Base-by-base conservation (phyloP, 768 basidiomycete genomes). In the Lepiota venenata region DNA sequence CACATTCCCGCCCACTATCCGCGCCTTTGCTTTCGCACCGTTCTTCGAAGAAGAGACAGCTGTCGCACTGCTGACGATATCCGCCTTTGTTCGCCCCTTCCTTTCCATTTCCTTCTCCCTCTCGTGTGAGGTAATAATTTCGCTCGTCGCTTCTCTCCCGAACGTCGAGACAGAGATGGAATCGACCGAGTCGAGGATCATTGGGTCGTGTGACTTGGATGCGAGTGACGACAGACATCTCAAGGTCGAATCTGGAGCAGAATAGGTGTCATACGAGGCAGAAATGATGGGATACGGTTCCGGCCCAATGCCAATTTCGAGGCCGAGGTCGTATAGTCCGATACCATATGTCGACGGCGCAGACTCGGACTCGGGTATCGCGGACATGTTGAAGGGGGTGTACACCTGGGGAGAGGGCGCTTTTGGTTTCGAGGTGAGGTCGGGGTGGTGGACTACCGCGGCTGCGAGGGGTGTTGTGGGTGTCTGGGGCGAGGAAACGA, bases 401-500 rank as follows among this genome's bases (percentile, higher is more conserved):
- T 55, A 55, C n/a, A 48, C 22, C 16, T 54, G 46, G 18, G 58
- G 47, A 25, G 56, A 58, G 3, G 59, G 47, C 21, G 56, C 45
- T 12, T 55, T 55, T 3, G 55, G 50, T 15, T 48, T 40, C 15
- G 32, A 45, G 36, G 46, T 35, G 11, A 36, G 36, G 2, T 49
- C 42, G 15, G 53, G 56, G 4, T 47, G 18, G 12, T 48, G 56
- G 8, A 27, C 15, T 15, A 51, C 42, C 10, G 61, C 39, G 16
- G 55, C 49, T 4, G 58, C 54, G 25, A 56, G 50, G 1, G 60
- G 56, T 14, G 57, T 58, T 2, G 53, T 47, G 15, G 63, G 60
- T 15, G 61, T 60, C 16, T 60, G 52, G 1, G 64, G 60, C 0
- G 65, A 61, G 8, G 59, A 47, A 16, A 52, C 40, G 27, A 58